These are phyloP conservation scores for Alternaria consortialis DNA, from an alignment of 2,329 filamentous ascomycete genomes.

Conservation along the genomic window DNA sequence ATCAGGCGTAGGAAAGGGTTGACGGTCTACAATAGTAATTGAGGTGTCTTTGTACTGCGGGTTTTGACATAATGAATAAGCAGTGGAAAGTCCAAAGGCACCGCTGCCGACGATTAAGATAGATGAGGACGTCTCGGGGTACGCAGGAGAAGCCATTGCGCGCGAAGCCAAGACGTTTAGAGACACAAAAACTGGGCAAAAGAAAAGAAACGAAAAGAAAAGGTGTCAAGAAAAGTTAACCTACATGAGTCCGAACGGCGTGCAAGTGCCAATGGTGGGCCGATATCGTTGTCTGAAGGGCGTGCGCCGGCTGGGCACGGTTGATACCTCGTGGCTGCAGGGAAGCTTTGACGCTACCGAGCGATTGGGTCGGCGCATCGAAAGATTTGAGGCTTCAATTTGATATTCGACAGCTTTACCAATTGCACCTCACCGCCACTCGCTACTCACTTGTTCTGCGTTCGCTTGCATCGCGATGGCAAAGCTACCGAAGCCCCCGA, in stretches of 20 bases:
- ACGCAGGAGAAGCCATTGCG: conserved; percentile 33
- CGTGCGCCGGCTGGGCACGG: conserved; percentile 39
- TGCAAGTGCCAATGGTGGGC: conserved; percentile 24
- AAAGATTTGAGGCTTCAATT: conserved; percentile 25
- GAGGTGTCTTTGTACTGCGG: conserved; percentile 59
- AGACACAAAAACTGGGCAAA: conserved; percentile 7
- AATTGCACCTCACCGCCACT: conserved; percentile 27
- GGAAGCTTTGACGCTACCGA: conserved; percentile 26
- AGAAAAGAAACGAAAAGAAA: background rate
- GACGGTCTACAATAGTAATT: conserved; percentile 67
- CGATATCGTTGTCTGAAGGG: conserved; percentile 39
- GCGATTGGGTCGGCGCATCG: conserved; percentile 20
- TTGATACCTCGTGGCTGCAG: conserved; percentile 23
- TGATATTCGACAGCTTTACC: conserved; percentile 20
- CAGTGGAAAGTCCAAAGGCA: conserved; percentile 69
- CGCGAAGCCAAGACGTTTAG: background rate
- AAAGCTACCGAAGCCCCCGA: conserved; percentile 44
- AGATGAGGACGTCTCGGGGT: conserved; percentile 49
- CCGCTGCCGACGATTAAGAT: conserved; percentile 62
- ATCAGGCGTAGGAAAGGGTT: conserved; percentile 66
- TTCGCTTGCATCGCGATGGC: conserved; percentile 40
- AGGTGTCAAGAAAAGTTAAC: background rate
- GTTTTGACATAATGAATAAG: conserved; percentile 73
- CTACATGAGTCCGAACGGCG: conserved; percentile 19
- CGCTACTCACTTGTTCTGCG: conserved; percentile 7